Base-by-base conservation (phyloP, 2,329 filamentous ascomycete species). In the Chaetomium sp. region DNA sequence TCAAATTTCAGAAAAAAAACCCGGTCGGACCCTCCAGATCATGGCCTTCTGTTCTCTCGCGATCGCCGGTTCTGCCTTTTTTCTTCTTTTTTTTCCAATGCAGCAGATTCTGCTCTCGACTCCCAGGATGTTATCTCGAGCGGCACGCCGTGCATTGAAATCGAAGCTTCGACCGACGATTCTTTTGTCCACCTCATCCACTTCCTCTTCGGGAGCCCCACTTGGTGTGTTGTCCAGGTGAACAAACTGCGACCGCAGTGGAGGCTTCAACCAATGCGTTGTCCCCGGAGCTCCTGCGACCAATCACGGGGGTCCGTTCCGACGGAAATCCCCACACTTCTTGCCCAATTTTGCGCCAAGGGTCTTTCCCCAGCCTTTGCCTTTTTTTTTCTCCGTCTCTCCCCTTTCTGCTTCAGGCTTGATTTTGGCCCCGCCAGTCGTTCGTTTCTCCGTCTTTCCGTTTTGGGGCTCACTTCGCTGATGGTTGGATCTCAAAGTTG, bases 161-260 rank as follows among this genome's bases (percentile, higher is more conserved):
- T 12, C 4, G 40, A 43, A 44, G 49, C n/a, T 27, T 35, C 11
- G 38, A 10, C 11, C 6, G 27, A n/a, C 42, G 8, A 46, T 53
- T 41, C 38, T 42, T 53, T 42, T 12, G 43, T 40, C 41, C 49
- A 45, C 43, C 46, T 53, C 41, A 45, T 45, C 43, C 43, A 50
- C 42, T 51, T 49, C 42, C 27, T 34, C 33, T 27, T 14, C n/a
- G 19, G 10, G 44, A 35, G 55, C 54, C 54, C 59, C 57, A 57
- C 56, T 49, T 49, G 42, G 7, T 54, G 48, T 49, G 52, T 58
- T 52, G 51, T 49, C 55, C 55, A 52, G 55, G 55, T 57, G 52
- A 57, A 52, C 38, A 27, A 37, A 46, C 41, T 10, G 19, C 53
- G 52, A 14, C 8, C 35, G 50, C 3, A 27, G 19, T 27, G 19